Evolutionary conservation across 2,329 filamentous ascomycete genomes (phyloP).

Genomic region (Pestalotiopsis sp.): DNA sequence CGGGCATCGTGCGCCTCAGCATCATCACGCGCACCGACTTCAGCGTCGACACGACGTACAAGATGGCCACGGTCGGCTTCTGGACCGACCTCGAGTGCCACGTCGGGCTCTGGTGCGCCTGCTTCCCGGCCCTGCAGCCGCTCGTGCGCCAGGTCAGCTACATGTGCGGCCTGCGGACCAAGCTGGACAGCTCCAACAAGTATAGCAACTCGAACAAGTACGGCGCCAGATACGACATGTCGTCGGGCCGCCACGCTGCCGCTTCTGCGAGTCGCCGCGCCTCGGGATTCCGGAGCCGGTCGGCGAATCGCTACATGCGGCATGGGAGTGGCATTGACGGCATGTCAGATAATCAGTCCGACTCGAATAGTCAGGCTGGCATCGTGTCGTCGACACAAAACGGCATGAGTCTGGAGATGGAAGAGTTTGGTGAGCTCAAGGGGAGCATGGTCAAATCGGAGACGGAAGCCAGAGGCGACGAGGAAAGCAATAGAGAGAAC

Average conservation of each 20-base stretch:
- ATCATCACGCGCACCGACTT: constrained; percentile 35
- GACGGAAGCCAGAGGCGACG: background rate
- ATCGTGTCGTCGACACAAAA: background rate
- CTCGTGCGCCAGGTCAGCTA: background rate
- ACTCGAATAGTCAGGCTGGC: constrained; percentile 6
- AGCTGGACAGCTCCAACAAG: constrained; percentile 7
- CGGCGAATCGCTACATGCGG: constrained; percentile 1
- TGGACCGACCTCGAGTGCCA: constrained; percentile 46
- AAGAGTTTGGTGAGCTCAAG: constrained; percentile 33
- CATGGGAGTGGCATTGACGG: constrained; percentile 5
- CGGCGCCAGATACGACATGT: background rate
- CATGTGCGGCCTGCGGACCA: constrained; percentile 23
- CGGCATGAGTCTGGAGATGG: background rate
- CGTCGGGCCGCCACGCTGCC: background rate
- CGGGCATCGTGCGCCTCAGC: constrained; percentile 40
- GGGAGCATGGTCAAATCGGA: background rate
- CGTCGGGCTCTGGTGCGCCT: constrained; percentile 44
- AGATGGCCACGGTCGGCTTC: constrained; percentile 36
- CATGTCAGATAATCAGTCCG: background rate
- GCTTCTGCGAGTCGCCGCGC: background rate
- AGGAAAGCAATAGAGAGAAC: background rate
- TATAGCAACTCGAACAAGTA: constrained; percentile 3
- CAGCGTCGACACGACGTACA: constrained; percentile 35
- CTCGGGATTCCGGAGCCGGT: background rate
- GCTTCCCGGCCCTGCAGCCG: constrained; percentile 18